A percentile compares a stretch with the other conserved stretches of the same genome.
Conservation (phyloP, 2,329 filamentous ascomycete genomes). For the Paraconiothyrium brasiliense region DNA sequence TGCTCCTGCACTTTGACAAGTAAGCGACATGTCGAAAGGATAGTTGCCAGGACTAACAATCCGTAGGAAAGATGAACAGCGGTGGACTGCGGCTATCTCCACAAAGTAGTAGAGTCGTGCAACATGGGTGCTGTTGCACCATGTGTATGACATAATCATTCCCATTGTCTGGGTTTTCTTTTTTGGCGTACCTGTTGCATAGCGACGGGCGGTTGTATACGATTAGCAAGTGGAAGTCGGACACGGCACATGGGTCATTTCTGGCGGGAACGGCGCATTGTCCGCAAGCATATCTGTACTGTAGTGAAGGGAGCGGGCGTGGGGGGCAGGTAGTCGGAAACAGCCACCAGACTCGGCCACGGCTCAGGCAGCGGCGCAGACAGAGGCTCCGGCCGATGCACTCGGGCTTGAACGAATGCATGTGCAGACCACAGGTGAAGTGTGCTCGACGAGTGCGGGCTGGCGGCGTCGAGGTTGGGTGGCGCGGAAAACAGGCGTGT, state of each 20-base stretch:
- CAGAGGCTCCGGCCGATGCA: background rate
- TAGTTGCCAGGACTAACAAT: conserved; percentile 29
- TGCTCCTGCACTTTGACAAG: conserved; percentile 80
- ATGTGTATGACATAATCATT: background rate
- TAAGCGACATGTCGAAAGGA: conserved; percentile 54
- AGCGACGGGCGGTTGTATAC: conserved; percentile 5
- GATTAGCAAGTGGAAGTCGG: background rate
- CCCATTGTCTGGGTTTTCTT: background rate
- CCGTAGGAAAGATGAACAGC: conserved; percentile 77
- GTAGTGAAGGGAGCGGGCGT: background rate
- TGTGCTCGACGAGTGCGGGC: background rate
- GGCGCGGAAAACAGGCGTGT: conserved; percentile 14
- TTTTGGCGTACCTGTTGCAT: conserved; percentile 5
- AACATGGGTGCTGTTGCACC: background rate
- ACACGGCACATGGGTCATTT: background rate
- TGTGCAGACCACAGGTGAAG: background rate
- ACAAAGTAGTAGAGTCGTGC: conserved; percentile 45
- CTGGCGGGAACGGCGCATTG: background rate
- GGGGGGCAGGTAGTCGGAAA: background rate
- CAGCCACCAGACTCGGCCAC: background rate
- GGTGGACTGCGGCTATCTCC: conserved; percentile 81
- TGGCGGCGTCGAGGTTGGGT: background rate
- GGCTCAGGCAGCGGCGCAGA: background rate
- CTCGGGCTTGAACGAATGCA: too few species aligned
- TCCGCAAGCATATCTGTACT: background rate